phyloP scores from a whole-genome alignment of 2,329 filamentous ascomycete genomes.

The Fusarium xyrophilum region DNA sequence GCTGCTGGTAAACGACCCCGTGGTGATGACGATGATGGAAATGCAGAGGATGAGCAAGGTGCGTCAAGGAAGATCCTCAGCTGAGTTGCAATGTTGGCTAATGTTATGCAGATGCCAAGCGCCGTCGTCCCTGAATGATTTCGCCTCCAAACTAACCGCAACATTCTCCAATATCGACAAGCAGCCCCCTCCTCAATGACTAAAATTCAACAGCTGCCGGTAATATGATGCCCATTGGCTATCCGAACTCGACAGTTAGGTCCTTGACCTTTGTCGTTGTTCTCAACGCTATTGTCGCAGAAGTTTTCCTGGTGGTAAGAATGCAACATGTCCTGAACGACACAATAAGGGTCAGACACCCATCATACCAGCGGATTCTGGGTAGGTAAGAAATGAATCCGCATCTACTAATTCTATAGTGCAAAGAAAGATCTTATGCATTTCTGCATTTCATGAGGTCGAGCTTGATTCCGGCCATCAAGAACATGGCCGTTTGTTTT shows the following conservation, averaged over 20 bases:
- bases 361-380: neutral
- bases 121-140: constrained; percentile 52
- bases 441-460: neutral
- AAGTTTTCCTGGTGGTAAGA: constrained; percentile 38
- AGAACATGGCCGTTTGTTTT: constrained; percentile 19
- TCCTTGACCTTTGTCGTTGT: neutral
- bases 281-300: constrained; percentile 1
- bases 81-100: constrained; percentile 32
- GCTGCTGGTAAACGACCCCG: constrained; percentile 42
- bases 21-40: constrained; percentile 40
- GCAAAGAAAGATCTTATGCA: constrained; percentile 9
- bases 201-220: constrained; percentile 18
- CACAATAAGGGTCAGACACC: neutral
- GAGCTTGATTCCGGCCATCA: neutral
- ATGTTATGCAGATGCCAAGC: constrained; percentile 56
- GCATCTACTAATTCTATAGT: constrained; percentile 33
- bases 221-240: neutral
- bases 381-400: constrained; percentile 27
- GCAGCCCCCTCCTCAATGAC: constrained; percentile 9
- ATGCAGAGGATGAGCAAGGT: constrained; percentile 48
- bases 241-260: neutral
- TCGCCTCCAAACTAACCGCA: constrained; percentile 28
- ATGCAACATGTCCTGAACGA: constrained; percentile 7
- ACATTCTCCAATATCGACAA: constrained; percentile 8
- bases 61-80: neutral